Percentiles rank a stretch among this genome's conserved stretches.
phyloP scores from a whole-genome alignment of 495 filamentous ascomycete species.

The Lasiosphaeriaceae sp. region DNA sequence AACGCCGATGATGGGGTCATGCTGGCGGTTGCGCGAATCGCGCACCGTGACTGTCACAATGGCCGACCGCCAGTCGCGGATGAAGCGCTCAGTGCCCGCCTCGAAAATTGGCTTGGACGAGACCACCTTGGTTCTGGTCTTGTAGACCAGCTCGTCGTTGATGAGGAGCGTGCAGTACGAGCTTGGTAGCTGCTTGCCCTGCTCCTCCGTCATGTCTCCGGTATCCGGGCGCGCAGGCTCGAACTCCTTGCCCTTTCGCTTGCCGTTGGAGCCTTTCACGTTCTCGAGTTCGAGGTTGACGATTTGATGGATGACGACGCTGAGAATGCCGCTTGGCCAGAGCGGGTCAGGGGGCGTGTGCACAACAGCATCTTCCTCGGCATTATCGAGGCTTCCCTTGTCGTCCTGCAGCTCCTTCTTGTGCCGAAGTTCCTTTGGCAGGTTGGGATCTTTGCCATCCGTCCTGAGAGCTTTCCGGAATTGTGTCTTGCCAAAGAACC shows the following conservation, averaged over 20 bases:
- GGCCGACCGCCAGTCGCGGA: conserved; percentile 88
- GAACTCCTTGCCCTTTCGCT: conserved; percentile 75
- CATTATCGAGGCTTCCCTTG: conserved; percentile 71
- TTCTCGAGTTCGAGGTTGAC: conserved; percentile 88
- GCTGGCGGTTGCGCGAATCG: conserved; percentile 81
- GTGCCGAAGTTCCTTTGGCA: conserved; percentile 68
- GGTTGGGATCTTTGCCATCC: conserved; percentile 74
- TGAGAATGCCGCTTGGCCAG: conserved; percentile 85
- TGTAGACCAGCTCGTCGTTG: conserved; percentile 90
- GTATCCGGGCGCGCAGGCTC: conserved; percentile 81
- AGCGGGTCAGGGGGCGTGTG: conserved; percentile 91
- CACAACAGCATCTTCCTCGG: conserved; percentile 75
- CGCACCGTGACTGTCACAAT: conserved; percentile 85
- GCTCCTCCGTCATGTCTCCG: conserved; percentile 79
- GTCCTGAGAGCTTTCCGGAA: conserved; percentile 78
- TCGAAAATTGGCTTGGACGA: conserved; percentile 96
- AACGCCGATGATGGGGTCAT: conserved; percentile 91
- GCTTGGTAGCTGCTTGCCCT: conserved; percentile 71
- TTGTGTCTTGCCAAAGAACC: conserved; percentile 85
- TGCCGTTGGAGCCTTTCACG: conserved; percentile 63
- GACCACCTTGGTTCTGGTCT: conserved; percentile 84
- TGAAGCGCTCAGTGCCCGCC: conserved; percentile 87
- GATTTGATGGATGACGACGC: conserved; percentile 86
- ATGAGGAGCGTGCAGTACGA: conserved; percentile 87
- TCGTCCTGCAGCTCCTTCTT: conserved; percentile 81